Evolutionary conservation across 179 eudicot species (phyloP), one percentile per base, ranked within the genome.

Genomic region (Sideroxylon spinosum): DNA sequence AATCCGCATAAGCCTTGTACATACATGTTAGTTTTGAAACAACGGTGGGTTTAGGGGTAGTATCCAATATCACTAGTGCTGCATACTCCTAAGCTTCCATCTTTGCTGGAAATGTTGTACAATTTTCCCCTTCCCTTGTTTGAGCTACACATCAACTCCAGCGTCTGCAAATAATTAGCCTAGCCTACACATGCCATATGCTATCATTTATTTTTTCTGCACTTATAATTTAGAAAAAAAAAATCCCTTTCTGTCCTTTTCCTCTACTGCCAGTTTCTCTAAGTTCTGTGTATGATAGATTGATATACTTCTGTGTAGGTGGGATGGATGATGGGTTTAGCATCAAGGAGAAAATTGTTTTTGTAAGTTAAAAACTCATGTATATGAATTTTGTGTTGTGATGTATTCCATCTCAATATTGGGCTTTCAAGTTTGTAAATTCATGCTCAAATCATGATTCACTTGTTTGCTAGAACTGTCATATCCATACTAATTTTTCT

Each of bases 291-390:
- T 68, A 49, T 77, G 81, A 76, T 93, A 95, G 99, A 82, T 86
- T 95, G 84, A 86, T 89, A 81, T 95, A 94, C 79, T 94, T 95
- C 73, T 89, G 84, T 81, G 98, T 95, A 59, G 83, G 86, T 10
- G 99, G 98, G 76, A 94, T 95, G 98, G 96, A 94, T 79, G 96
- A 94, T 61, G 99, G 97, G 57, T 79, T 95, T 49, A 88, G 79
- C 83, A 88, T 91, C 79, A 95, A 95, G 81, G 98, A 95, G 82
- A 89, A 96, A 81, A 85, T 92, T 79, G 76, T 87, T 68, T 92
- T 85, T 86, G 99, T 95, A 83, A 89, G 98, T 82, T 73, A 32
- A 13, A 70, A 52, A 73, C n/a, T 57, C 28, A 22, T 55, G 9
- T 4, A 53, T 16, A 29, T 74, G 8, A 74, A 7, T 32, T 72